These are phyloP conservation scores for Scheffersomyces lignicola DNA, from an alignment of 1,139 yeast genomes.

Conservation along the genomic window DNA sequence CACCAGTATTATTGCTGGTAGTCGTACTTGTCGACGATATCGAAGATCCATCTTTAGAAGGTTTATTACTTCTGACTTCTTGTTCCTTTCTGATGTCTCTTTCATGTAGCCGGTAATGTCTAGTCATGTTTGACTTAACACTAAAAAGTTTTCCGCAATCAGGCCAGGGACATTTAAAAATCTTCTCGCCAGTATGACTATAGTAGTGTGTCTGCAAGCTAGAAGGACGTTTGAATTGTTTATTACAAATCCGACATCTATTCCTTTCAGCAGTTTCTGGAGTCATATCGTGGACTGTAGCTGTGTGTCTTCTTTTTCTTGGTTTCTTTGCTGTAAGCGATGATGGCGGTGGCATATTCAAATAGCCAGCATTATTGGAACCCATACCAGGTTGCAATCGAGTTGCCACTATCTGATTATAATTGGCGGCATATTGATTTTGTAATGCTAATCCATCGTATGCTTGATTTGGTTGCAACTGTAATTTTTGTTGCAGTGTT, in stretches of 20 bases:
- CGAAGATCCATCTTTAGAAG: not conserved
- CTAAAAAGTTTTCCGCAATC: slow-evolving; percentile 72
- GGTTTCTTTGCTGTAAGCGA: slow-evolving; percentile 4
- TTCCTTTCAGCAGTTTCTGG: slow-evolving; percentile 37
- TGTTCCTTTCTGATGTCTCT: slow-evolving; percentile 23
- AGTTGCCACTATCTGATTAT: not conserved
- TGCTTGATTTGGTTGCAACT: not conserved
- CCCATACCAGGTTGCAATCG: slow-evolving; percentile 1
- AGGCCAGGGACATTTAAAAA: slow-evolving; percentile 65
- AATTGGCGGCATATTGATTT: slow-evolving; percentile 2
- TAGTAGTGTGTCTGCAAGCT: slow-evolving; percentile 78
- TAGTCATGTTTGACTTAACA: slow-evolving; percentile 77
- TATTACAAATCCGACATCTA: slow-evolving; percentile 68
- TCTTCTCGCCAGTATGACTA: slow-evolving; percentile 86
- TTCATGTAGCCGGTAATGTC: slow-evolving; percentile 71
- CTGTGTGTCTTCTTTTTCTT: slow-evolving; percentile 18
- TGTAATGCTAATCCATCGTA: not conserved
- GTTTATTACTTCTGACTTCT: slow-evolving; percentile 2
- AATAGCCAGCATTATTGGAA: not conserved
- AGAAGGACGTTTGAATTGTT: slow-evolving; percentile 78
- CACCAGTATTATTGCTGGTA: no score
- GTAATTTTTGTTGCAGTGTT: slow-evolving; percentile 5
- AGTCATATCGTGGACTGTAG: slow-evolving; percentile 28
- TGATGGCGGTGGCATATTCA: slow-evolving; percentile 5
- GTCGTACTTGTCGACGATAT: not conserved